Base-by-base conservation (phyloP, 768 basidiomycete species). In the Leccinum ochraceum region DNA sequence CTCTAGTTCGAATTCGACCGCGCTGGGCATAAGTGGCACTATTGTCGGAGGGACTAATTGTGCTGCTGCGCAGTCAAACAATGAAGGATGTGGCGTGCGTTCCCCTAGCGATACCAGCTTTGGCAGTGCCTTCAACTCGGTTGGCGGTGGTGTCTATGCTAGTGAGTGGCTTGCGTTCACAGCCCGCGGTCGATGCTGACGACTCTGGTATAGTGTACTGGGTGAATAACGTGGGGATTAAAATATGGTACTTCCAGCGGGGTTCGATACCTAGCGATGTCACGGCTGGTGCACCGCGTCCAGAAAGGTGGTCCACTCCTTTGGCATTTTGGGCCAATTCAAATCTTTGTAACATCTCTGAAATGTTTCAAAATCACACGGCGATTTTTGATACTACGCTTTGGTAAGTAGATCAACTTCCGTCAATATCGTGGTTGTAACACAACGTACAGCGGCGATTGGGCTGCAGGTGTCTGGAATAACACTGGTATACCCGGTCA, bases 321-420 rank as follows among this genome's bases (percentile, higher is more conserved):
- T 80, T 85, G 74, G 95, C 92, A 16, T 80, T 79, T 69, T 96
- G 91, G 88, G 86, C 93, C 1, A 71, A 73, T 44, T 84, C 92
- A 7, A 77, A 80, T 36, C 73, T 77, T 32, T 97, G 95, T 73
- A 78, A 88, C 69, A 90, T 93, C 20, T 88, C 84, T 78, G 73
- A 83, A 66, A 94, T 83, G 80, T 96, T 96, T 78, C 80, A 81
- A 62, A 77, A 86, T 58, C 90, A 96, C 70, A 82, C 81, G 48
- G 84, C 81, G 37, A 92, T 95, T 68, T 92, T 95, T 66, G 89
- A 94, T 71, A 94, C 90, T 37, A 94, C 93, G 20, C 78, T 95
- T 55, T 93, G 92, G 87, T 89, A 69, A 56, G 65, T 44, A 10
- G 64, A 59, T 63, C 65, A 48, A 59, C 61, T 54, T 53, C 30